A percentile compares a stretch with the other conserved stretches of the same genome.
Evolutionary conservation across 2,329 filamentous ascomycete genomes (phyloP).

Genomic region (Bipolaris gigantea): DNA sequence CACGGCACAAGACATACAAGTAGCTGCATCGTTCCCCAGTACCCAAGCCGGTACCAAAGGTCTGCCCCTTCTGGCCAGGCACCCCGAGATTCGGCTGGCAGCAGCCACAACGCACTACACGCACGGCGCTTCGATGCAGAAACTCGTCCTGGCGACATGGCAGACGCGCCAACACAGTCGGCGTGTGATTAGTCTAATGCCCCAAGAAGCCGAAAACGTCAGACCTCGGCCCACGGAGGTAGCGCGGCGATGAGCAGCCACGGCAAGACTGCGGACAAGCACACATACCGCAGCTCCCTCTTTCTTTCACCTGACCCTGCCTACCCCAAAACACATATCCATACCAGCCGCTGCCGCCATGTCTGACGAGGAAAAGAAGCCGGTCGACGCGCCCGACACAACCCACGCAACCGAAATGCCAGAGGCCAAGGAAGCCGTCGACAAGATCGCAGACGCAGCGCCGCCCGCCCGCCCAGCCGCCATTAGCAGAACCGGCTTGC

Average conservation of each 20-base stretch:
- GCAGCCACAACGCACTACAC: too few species aligned
- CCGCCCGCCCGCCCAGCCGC: conserved; percentile 21
- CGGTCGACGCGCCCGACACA: conserved; percentile 38
- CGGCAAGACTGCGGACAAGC: conserved; percentile 20
- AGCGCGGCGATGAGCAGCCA: neutral
- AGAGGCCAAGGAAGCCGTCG: conserved; percentile 29
- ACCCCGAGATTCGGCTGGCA: too few species aligned
- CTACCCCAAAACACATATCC: conserved; percentile 4
- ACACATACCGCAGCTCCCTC: conserved; percentile 11
- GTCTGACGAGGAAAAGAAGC: conserved; percentile 32
- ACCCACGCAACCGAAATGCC: conserved; percentile 12
- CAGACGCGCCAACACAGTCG: neutral
- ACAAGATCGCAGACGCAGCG: conserved; percentile 28
- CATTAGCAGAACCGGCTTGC: conserved; percentile 20
- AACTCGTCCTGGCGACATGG: neutral
- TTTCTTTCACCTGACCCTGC: conserved; percentile 15
- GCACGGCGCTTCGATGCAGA: too few species aligned
- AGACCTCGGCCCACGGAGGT: conserved; percentile 23
- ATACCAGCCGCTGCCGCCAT: conserved; percentile 23
- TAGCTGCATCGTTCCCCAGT: too few species aligned
- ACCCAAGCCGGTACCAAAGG: too few species aligned
- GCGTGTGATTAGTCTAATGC: neutral
- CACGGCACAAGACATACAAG: neutral
- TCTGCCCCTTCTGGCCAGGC: too few species aligned
- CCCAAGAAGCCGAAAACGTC: neutral